A percentile compares a stretch with the other conserved stretches of the same genome.
Conservation (phyloP, 2,329 filamentous ascomycete genomes). For the Cephalotrichum gorgonifer region DNA sequence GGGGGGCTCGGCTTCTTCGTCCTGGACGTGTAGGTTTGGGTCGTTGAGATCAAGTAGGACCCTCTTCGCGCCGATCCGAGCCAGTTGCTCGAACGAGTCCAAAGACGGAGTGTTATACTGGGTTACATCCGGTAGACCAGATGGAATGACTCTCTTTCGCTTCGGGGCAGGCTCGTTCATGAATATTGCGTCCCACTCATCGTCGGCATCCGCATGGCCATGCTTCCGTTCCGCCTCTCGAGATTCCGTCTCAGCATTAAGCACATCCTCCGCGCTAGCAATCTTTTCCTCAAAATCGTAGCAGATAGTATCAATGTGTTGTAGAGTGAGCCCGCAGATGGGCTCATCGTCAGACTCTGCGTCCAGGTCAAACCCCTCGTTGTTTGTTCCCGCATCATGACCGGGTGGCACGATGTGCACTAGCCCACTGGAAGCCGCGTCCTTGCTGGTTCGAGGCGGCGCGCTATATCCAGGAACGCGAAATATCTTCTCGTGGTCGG, state of each 20-base stretch:
- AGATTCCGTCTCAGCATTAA: background rate
- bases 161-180: slow-evolving; percentile 45
- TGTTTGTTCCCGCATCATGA: slow-evolving; percentile 24
- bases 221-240: background rate
- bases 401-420: slow-evolving; percentile 28
- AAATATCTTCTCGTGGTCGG: slow-evolving; percentile 80
- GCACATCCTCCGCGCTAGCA: background rate
- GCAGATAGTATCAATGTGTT: slow-evolving; percentile 77
- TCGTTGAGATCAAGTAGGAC: slow-evolving; percentile 83
- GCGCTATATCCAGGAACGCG: slow-evolving; percentile 36
- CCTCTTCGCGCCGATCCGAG: slow-evolving; percentile 62
- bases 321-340: slow-evolving; percentile 64
- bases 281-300: slow-evolving; percentile 10
- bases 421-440: slow-evolving; percentile 36
- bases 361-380: slow-evolving; percentile 34
- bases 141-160: slow-evolving; percentile 55
- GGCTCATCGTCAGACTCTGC: slow-evolving; percentile 50
- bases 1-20: slow-evolving; percentile 54
- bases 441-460: slow-evolving; percentile 27
- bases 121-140: slow-evolving; percentile 47
- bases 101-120: slow-evolving; percentile 59
- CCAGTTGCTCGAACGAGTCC: slow-evolving; percentile 69
- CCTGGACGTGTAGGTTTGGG: slow-evolving; percentile 74
- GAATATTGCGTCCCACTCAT: slow-evolving; percentile 56
- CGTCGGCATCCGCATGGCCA: slow-evolving; percentile 31